Base-by-base conservation (phyloP, 768 basidiomycete genomes). In the Mycena crocata region DNA sequence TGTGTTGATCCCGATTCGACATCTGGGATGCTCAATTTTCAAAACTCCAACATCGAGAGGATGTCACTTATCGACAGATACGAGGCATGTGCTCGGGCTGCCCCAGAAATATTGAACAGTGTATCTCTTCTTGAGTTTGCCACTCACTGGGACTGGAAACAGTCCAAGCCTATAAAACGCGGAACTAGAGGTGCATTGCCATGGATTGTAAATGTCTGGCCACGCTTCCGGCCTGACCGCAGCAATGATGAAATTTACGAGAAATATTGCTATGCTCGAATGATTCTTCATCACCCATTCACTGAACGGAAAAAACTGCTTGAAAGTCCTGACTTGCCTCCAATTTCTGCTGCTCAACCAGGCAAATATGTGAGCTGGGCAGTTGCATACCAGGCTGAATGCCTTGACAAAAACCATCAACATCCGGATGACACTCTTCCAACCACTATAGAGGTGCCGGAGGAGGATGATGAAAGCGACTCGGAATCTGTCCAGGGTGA, bases 211-310 rank as follows among this genome's bases (percentile, higher is more conserved):
- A 67, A 55, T 39, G 31, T 70, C 21, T 67, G 66, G 57, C 68
- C 65, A 3, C 59, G 67, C 3, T 62, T 35, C 57, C 37, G 21
- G 13, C 57, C 56, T 3, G 56, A 72, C 32, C 15, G 1, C 3
- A 37, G 40, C 24, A 58, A 69, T 21, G 60, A 57, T 13, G 69
- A 72, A 39, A 6, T 49, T 6, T 68, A 68, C 45, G 67, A 68
- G 46, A 72, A 70, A n/a, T 70, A 64, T 31, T 72, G 71, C 35
- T 68, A 68, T 68, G 66, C 71, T 9, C 26, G 46, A 26, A 26
- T 72, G 52, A 28, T 72, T 39, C 66, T 72, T 2, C 61, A 72
- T 26, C 70, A 71, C 48, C 70, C 70, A 14, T 71, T 69, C 55
- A 31, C 15, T 2, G 35, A 32, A 2, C 5, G 31, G 14, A n/a